phyloP scores from a whole-genome alignment of 2,329 filamentous ascomycete genomes.

The Talaromyces sp. region DNA sequence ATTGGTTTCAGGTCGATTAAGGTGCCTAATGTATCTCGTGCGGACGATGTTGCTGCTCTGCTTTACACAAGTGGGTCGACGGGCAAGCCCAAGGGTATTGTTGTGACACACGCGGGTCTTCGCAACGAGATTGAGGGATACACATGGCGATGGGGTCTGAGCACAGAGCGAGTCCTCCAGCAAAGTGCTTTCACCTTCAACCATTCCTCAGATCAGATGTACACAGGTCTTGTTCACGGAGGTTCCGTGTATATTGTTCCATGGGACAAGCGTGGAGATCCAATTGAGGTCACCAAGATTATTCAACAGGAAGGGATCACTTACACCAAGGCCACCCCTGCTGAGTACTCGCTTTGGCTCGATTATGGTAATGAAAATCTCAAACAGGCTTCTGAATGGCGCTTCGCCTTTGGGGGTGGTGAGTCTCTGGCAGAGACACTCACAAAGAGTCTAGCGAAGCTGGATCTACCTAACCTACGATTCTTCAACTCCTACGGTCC shows the following conservation, averaged over 20 bases:
- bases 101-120: neutral
- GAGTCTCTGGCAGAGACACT: constrained; percentile 6
- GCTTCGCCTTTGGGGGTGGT: constrained; percentile 6
- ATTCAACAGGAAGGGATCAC: constrained; percentile 10
- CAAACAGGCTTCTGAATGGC: constrained; percentile 1
- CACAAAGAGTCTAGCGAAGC: neutral
- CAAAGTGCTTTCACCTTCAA: constrained; percentile 20
- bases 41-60: neutral
- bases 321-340: constrained; percentile 13
- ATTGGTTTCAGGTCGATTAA: neutral
- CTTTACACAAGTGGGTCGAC: constrained; percentile 11
- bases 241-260: constrained; percentile 9
- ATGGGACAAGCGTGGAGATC: constrained; percentile 5
- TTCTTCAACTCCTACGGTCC: constrained; percentile 18
- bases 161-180: constrained; percentile 8
- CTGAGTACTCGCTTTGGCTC: constrained; percentile 18
- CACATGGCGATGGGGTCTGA: neutral
- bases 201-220: constrained; percentile 13
- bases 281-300: constrained; percentile 5
- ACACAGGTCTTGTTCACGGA: constrained; percentile 9
- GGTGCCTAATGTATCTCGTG: neutral
- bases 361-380: neutral
- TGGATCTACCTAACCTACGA: neutral
- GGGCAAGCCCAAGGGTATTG: constrained; percentile 9
- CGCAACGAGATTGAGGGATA: neutral